Percentiles rank a stretch among this genome's conserved stretches.
phyloP scores from a whole-genome alignment of 2,329 filamentous ascomycete species.

The Eutypella sp. region DNA sequence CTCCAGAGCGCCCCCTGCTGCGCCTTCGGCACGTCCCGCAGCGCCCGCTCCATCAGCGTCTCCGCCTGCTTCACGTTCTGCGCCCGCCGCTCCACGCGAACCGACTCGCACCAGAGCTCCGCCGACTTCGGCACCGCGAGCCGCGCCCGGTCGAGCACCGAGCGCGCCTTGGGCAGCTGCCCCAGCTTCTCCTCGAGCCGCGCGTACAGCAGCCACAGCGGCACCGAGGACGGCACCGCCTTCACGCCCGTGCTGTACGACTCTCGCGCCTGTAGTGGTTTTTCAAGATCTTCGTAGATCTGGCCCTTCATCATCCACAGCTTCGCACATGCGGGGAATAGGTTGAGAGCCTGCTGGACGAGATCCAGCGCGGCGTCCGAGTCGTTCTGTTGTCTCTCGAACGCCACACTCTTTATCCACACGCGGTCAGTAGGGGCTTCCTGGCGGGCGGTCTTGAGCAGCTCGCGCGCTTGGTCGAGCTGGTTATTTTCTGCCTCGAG shows the following conservation, averaged over 20 bases:
- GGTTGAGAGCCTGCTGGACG: conserved; percentile 76
- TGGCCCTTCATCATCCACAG: conserved; percentile 99
- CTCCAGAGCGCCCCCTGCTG: conserved; percentile 79
- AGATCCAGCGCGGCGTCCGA: conserved; percentile 79
- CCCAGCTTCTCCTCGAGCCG: conserved; percentile 83
- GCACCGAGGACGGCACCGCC: conserved; percentile 75
- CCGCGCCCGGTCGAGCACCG: conserved; percentile 85
- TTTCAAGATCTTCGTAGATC: conserved; percentile 82
- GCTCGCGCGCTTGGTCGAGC: conserved; percentile 72
- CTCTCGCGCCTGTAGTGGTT: conserved; percentile 79
- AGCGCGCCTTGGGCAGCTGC: conserved; percentile 84
- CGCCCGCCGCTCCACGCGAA: conserved; percentile 84
- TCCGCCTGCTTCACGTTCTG: conserved; percentile 81
- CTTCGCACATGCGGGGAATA: conserved; percentile 81
- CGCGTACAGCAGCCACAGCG: conserved; percentile 84
- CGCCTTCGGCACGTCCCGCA: conserved; percentile 78
- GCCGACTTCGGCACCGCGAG: conserved; percentile 81
- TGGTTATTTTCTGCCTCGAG: conserved; percentile 88
- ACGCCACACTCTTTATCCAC: conserved; percentile 93
- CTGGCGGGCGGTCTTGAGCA: conserved; percentile 76
- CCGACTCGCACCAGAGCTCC: conserved; percentile 87
- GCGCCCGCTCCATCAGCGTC: conserved; percentile 85
- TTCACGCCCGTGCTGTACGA: conserved; percentile 86
- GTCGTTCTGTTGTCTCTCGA: conserved; percentile 81
- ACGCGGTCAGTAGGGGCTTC: conserved; percentile 93